Evolutionary conservation across 1,284 basidiomycete species (phyloP), one percentile per base, ranked within the genome.

Genomic region (Lentinus polychrous): DNA sequence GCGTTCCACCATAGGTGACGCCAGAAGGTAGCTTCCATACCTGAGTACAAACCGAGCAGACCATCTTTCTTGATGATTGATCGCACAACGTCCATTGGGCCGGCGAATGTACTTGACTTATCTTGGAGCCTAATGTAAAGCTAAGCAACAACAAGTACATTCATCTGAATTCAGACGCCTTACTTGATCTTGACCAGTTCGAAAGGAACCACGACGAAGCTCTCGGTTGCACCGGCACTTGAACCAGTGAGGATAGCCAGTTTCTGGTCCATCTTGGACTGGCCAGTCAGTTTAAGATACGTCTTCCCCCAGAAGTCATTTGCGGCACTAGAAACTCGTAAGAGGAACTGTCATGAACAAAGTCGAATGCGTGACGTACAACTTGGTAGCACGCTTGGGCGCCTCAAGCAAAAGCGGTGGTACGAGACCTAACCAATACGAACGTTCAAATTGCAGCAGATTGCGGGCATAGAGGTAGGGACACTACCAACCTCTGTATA

Each of bases 321-420:
- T 3, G 89, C 76, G 8, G 88, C 88, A 55, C 87, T 89, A 56
- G 36, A 20, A 24, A 20, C 14, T 14, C 11, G 23, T 34, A n/a
- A 6, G 24, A 27, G 27, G 11, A 38, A 31, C 6, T 41, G 8
- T 24, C 5, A 5, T 20, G 7, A 4, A 41, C 6, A 8, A 7
- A 15, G 6, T 15, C 12, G 4, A 6, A 4, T 6, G 35, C 14
- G 14, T 12, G 23, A 69, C 81, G 50, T 54, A 89, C 90, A 94
- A 99, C 78, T 99, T 99, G 52, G 94, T 88, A 15, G 95, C 95
- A 70, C 95, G 83, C 73, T 99, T 99, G 3, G 95, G 96, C 18
- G 96, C 96, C 69, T 99, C 95, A 48, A 99, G 74, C 63, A 98
- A 80, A 22, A 99, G 70, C 17, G 96, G 96, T 6, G 96, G 92